Evolutionary conservation across 2,329 filamentous ascomycete species (phyloP), one percentile per base, ranked within the genome.

Genomic region (Dothideomycetes sp.): DNA sequence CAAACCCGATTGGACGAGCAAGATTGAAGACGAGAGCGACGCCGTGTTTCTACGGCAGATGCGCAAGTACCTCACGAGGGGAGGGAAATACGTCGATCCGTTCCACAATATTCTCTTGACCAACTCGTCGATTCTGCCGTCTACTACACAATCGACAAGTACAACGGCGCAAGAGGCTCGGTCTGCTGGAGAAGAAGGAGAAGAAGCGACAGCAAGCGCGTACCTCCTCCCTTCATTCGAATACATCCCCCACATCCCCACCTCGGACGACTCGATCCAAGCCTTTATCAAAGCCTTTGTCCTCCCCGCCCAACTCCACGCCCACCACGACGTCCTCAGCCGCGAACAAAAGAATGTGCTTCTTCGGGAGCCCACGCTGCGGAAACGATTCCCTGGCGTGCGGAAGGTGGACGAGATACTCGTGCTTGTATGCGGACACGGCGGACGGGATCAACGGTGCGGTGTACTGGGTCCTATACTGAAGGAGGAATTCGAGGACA

Each of bases 361-460:
- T 2, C 43, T 55, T 0, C 59, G 75, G 57, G 39, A 77, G 63
- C 52, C 74, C 53, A 53, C 64, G 44, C 40, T 64, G 63, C 63
- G 67, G 18, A 38, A 53, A 0, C 47, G 59, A 0, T 64, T 85
- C 2, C 60, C 62, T 2, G 69, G 70, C 1, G 78, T 84, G 4
- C 63, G 72, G 9, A 72, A 77, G 42, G 72, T 83, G 7, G 54
- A 72, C 12, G 80, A 87, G 45, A 68, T 87, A 4, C 52, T 84
- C n/a, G 75, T 98, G 19, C 64, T 96, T 15, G 81, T 95, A 32
- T 98, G 91, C 55, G 86, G 87, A 0, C 91, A 98, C 52, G 82
- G 81, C 11, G 78, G 79, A 2, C 71, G 91, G 9, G 91, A 98
- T 55, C 66, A 70, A 52, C 73, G 91, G 37, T 98, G 91, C 53